Evolutionary conservation across 371 early-diverging fungal species (phyloP).

Genomic region (Cokeromyces recurvatus): DNA sequence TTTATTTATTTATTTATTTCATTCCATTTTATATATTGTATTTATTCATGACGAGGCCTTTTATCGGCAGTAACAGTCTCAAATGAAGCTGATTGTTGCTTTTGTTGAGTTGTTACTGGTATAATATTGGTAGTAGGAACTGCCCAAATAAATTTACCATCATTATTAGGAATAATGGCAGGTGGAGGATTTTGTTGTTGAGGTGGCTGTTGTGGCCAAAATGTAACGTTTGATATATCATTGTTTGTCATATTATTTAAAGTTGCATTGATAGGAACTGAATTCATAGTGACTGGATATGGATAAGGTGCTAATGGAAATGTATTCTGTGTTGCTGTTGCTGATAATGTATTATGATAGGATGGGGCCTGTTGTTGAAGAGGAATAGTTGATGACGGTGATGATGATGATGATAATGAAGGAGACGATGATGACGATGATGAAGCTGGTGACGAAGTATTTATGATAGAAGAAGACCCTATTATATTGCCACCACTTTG

Average conservation of each 20-base stretch:
- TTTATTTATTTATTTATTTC: not conserved
- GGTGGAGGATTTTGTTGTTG: slow-evolving; percentile 25
- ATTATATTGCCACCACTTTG: no score
- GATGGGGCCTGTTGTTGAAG: no score
- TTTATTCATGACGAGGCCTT: no score
- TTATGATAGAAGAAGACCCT: not conserved
- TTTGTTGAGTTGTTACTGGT: no score
- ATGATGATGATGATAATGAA: not conserved
- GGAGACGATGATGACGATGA: not conserved
- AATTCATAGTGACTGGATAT: slow-evolving; percentile 29
- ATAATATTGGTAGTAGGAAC: slow-evolving; percentile 7
- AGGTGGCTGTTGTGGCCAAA: slow-evolving; percentile 26
- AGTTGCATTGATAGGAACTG: slow-evolving; percentile 15
- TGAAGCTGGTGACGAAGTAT: not conserved
- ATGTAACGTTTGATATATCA: slow-evolving; percentile 27
- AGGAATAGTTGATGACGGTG: not conserved
- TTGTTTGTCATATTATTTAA: slow-evolving; percentile 1
- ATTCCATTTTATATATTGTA: no score
- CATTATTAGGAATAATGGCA: slow-evolving; percentile 28
- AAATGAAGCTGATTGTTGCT: no score
- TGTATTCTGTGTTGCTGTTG: slow-evolving; percentile 5
- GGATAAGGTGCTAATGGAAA: slow-evolving; percentile 29
- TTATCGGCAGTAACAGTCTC: no score
- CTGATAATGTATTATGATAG: not conserved
- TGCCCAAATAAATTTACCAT: slow-evolving; percentile 32